A percentile compares a stretch with the other conserved stretches of the same genome.
Evolutionary conservation across 2,329 filamentous ascomycete genomes (phyloP).

Genomic region (Gnomoniopsis smithogilvyi): DNA sequence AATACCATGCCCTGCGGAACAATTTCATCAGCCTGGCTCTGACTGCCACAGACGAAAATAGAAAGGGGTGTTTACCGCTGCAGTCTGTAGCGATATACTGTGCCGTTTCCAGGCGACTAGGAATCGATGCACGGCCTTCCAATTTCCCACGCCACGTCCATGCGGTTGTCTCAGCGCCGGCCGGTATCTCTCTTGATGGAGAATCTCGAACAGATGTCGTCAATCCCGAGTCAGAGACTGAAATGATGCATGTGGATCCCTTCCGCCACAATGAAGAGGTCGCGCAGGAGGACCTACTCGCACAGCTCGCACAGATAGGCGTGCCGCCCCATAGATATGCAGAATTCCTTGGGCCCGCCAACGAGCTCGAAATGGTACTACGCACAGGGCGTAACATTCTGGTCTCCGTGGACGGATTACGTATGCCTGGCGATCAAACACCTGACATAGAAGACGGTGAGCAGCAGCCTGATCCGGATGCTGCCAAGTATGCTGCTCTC

Average conservation of each 20-base stretch:
- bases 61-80: constrained; percentile 55
- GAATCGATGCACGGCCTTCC: constrained; percentile 59
- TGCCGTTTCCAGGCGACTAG: constrained; percentile 54
- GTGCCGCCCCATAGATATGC: background rate
- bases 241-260: constrained; percentile 56
- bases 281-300: background rate
- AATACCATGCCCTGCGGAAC: constrained; percentile 59
- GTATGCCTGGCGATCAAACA: background rate
- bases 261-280: constrained; percentile 16
- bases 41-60: constrained; percentile 33
- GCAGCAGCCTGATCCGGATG: constrained; percentile 4
- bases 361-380: constrained; percentile 51
- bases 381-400: constrained; percentile 65
- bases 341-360: constrained; percentile 47
- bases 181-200: constrained; percentile 27
- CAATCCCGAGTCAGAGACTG: constrained; percentile 20
- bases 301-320: background rate
- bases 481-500: constrained; percentile 16
- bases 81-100: constrained; percentile 66
- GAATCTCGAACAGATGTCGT: constrained; percentile 18
- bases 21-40: constrained; percentile 63
- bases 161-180: constrained; percentile 46
- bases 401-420: constrained; percentile 49
- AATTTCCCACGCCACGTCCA: constrained; percentile 65
- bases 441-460: background rate